phyloP scores from a whole-genome alignment of 2,329 filamentous ascomycete genomes.

The Aureobasidium leucospermi region DNA sequence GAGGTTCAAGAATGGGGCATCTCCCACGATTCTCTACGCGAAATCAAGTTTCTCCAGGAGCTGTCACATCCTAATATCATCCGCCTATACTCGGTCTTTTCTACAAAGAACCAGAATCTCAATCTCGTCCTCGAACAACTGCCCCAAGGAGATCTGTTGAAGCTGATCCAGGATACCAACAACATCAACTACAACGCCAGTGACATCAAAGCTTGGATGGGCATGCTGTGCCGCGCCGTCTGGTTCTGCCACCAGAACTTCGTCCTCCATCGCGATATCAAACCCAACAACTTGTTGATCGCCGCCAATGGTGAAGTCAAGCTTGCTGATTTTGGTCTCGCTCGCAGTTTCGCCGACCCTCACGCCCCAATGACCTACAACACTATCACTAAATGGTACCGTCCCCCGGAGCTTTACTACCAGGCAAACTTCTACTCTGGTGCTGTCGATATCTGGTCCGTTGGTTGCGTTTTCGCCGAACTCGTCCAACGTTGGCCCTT shows the following conservation, averaged over 20 bases:
- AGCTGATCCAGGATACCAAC: slow-evolving; percentile 79
- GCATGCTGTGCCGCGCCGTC: slow-evolving; percentile 85
- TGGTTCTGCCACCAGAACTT: slow-evolving; percentile 97
- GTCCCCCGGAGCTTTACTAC: slow-evolving; percentile 87
- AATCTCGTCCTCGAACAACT: slow-evolving; percentile 93
- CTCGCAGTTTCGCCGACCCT: slow-evolving; percentile 81
- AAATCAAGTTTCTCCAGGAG: slow-evolving; percentile 93
- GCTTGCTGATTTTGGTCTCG: slow-evolving; percentile 94
- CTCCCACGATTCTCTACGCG: slow-evolving; percentile 87
- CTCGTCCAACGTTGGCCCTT: slow-evolving; percentile 76
- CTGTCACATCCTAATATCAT: slow-evolving; percentile 94
- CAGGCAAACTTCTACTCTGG: slow-evolving; percentile 84
- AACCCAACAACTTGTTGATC: slow-evolving; percentile 95
- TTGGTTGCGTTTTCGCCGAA: slow-evolving; percentile 89
- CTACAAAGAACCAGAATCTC: slow-evolving; percentile 91
- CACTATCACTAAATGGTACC: slow-evolving; percentile 95
- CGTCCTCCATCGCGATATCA: slow-evolving; percentile 94
- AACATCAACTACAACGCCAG: slow-evolving; percentile 73
- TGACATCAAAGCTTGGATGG: slow-evolving; percentile 98
- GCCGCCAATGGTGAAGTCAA: slow-evolving; percentile 90
- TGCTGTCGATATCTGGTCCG: slow-evolving; percentile 89
- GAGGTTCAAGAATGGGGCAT: slow-evolving; percentile 80
- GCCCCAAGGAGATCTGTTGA: slow-evolving; percentile 88
- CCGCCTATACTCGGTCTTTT: slow-evolving; percentile 84
- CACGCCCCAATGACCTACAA: slow-evolving; percentile 80